These are phyloP conservation scores for Acer yangbiense DNA, from an alignment of 345 rosid genomes.

Conservation along the genomic window DNA sequence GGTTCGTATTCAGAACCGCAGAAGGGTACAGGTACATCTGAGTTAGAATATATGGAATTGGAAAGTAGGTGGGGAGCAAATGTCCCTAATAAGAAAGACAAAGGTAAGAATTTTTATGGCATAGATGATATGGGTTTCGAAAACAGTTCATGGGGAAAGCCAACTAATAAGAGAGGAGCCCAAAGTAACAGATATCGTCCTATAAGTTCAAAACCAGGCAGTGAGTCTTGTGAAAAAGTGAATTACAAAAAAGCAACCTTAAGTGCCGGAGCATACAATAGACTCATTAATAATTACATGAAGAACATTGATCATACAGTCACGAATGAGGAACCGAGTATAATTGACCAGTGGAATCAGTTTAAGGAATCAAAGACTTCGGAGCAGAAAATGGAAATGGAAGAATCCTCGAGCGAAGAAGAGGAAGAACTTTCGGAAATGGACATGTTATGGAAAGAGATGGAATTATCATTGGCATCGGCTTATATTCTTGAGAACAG, in stretches of 20 bases:
- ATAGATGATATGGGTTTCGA: slow-evolving; percentile 52
- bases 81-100: slow-evolving; percentile 27
- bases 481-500: slow-evolving; percentile 69
- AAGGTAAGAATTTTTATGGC: slow-evolving; percentile 22
- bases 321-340: slow-evolving; percentile 49
- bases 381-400: slow-evolving; percentile 31
- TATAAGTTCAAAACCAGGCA: slow-evolving; percentile 22
- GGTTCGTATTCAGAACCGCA: background rate
- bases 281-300: slow-evolving; percentile 73
- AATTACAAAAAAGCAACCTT: slow-evolving; percentile 48
- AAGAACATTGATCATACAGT: slow-evolving; percentile 66
- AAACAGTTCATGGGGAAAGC: slow-evolving; percentile 41
- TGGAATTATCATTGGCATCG: slow-evolving; percentile 81
- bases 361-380: slow-evolving; percentile 42
- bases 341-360: slow-evolving; percentile 73
- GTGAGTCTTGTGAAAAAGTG: slow-evolving; percentile 31
- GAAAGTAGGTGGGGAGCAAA: slow-evolving; percentile 46
- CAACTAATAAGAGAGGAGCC: slow-evolving; percentile 31
- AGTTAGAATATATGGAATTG: slow-evolving; percentile 45
- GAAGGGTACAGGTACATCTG: background rate
- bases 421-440: slow-evolving; percentile 70
- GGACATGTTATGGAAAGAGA: slow-evolving; percentile 88
- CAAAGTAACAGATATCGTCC: slow-evolving; percentile 26
- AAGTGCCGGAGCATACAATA: slow-evolving; percentile 74
- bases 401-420: slow-evolving; percentile 39